phyloP scores from a whole-genome alignment of 164 flowering plant species.

The Annona squamosa region DNA sequence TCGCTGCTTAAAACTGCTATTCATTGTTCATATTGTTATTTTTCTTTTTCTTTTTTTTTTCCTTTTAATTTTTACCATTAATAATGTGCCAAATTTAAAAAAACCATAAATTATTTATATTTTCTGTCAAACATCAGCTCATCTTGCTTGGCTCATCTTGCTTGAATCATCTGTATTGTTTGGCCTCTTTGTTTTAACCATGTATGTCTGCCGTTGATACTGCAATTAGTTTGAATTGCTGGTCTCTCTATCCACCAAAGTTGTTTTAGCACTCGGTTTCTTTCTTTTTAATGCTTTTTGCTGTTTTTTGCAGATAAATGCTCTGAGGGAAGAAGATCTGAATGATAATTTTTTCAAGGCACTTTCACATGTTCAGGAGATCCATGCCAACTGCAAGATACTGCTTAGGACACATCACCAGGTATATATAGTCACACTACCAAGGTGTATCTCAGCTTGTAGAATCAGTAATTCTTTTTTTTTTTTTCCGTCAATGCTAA shows the following conservation, averaged over 20 bases:
- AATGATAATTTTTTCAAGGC: constrained; percentile 88
- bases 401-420: constrained; percentile 96
- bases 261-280: background rate
- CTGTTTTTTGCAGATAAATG: constrained; percentile 49
- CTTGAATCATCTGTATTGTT: background rate
- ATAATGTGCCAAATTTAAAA: background rate
- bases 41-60: too few species aligned
- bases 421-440: constrained; percentile 27
- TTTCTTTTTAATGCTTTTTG: background rate
- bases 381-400: constrained; percentile 93
- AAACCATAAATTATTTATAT: background rate
- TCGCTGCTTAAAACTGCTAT: too few species aligned
- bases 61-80: background rate
- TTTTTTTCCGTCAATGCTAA: too few species aligned
- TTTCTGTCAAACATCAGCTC: background rate
- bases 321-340: constrained; percentile 78
- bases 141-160: background rate
- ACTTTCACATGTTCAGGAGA: constrained; percentile 92
- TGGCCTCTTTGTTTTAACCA: too few species aligned
- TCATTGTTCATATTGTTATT: too few species aligned
- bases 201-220: background rate
- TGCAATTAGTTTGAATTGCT: background rate
- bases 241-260: background rate
- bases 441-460: too few species aligned
- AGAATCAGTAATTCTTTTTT: too few species aligned